Base-by-base conservation (phyloP, 352 stramenopile species). In the Pythium grandisporangium region DNA sequence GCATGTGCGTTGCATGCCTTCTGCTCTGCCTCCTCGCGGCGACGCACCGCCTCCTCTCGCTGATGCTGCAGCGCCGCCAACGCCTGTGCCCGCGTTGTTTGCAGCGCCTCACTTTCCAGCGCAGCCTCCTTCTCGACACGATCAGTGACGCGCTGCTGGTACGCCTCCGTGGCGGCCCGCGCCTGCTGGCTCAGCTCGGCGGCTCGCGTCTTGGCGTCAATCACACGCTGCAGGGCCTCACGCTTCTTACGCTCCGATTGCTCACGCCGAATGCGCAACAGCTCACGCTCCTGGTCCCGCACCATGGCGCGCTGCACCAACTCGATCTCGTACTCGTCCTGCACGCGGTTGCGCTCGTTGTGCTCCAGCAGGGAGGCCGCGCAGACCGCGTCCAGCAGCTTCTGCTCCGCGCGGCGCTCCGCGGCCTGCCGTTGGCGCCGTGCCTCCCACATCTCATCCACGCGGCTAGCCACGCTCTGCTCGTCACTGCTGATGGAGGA, bases 331-430 rank as follows among this genome's bases (percentile, higher is more conserved):
- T 82, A 85, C 5, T 56, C 37, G 24, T 84, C 60, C 5, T 87
- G 35, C 20, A 60, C 67, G 27, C 71, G 75, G 53, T 89, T 60
- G 14, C 70, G 69, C 23, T 84, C 69, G 22, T 84, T 88, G 40
- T 51, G 86, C 45, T 89, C 79, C 12, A 71, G 59, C 36, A 92
- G 53, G 22, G 79, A 92, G 16, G 73, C 76, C 49, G 81, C 75
- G 38, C 74, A 79, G 21, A 92, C 79, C 0, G 79, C 79, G 19
- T 88, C 71, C 10, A 92, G 58, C 10, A 92, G 57, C 45, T 89
- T 86, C 42, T 74, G 64, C 16, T 92, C 75, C 4, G 68, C 67
- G 23, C 78, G 50, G 22, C 68, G 54, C 37, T 88, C 66, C 1
- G 73, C 69, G 19, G 71, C 61, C 43, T 78, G 55, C 2, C 73